phyloP scores from a whole-genome alignment of 148 eudicot genomes.

The Vaccinium darrowii region DNA sequence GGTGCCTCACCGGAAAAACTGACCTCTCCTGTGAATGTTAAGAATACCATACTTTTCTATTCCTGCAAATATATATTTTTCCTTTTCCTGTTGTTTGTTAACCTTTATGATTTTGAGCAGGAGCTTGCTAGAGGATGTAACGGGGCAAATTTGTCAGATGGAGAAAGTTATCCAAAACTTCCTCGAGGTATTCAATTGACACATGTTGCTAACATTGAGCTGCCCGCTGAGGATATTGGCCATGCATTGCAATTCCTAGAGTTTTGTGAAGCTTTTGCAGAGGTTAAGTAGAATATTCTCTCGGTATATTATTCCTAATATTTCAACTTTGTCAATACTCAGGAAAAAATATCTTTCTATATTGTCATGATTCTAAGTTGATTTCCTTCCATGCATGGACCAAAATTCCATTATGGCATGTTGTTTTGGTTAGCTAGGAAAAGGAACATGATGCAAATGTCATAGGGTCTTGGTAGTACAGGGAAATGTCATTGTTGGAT shows the following conservation, averaged over 20 bases:
- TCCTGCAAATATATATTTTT: background rate
- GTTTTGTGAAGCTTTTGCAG: constrained; percentile 31
- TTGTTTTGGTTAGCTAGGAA: no score
- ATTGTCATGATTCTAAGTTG: background rate
- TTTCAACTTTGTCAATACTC: no score
- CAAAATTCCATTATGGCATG: no score
- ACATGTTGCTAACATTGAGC: constrained; percentile 25
- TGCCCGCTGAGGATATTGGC: constrained; percentile 29
- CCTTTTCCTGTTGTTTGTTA: background rate
- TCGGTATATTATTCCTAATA: no score
- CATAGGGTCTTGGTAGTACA: no score
- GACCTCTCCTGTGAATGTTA: constrained; percentile 11
- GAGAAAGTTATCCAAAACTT: constrained; percentile 12
- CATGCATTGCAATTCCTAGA: constrained; percentile 31
- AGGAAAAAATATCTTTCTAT: no score
- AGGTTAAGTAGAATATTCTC: constrained; percentile 17
- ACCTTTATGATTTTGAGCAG: background rate
- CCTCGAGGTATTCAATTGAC: constrained; percentile 26
- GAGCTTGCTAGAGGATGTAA: constrained; percentile 14
- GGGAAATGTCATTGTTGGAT: no score
- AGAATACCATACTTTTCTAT: constrained; percentile 1
- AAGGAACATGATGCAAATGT: no score
- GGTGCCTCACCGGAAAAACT: background rate
- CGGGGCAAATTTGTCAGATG: background rate
- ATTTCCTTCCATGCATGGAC: no score